Percentiles rank a stretch among this genome's conserved stretches.
Evolutionary conservation across 306 rosid species (phyloP).

Genomic region (Vigna hirtella): DNA sequence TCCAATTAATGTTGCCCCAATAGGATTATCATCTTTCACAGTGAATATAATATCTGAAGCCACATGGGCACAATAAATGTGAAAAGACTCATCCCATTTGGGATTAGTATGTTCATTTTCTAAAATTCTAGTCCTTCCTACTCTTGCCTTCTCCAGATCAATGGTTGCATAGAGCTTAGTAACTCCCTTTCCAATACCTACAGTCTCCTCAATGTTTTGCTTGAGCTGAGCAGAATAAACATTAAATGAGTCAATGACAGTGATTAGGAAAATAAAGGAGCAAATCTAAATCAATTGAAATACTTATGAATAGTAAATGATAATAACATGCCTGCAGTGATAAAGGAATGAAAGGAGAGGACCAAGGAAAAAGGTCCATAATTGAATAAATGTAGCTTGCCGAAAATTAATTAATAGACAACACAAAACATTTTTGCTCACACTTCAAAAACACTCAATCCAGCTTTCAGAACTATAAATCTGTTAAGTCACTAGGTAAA

Average conservation of each 20-base stretch:
- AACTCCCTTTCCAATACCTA: constrained; percentile 74
- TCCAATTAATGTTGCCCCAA: constrained; percentile 81
- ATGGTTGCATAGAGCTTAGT: constrained; percentile 71
- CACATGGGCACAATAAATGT: constrained; percentile 74
- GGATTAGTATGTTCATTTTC: constrained; percentile 68
- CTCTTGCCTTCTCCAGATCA: constrained; percentile 86
- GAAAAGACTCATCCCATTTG: constrained; percentile 74
- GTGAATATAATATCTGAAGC: constrained; percentile 70
- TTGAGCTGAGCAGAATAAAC: constrained; percentile 49
- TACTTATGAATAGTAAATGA: neutral
- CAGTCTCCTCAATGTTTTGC: constrained; percentile 65
- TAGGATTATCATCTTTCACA: constrained; percentile 76
- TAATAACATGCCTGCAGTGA: constrained; percentile 7
- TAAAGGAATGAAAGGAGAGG: neutral
- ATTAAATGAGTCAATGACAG: constrained; percentile 21
- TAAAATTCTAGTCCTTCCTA: constrained; percentile 72
- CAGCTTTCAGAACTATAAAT: constrained; percentile 1
- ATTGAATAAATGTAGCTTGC: constrained; percentile 28
- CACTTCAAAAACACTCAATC: constrained; percentile 12
- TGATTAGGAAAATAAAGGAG: constrained; percentile 23
- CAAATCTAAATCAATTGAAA: constrained; percentile 10
- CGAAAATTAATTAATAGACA: neutral
- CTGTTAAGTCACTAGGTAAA: constrained; percentile 9
- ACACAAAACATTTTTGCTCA: constrained; percentile 10
- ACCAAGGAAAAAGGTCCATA: neutral